Percentiles rank a stretch among this genome's conserved stretches.
Evolutionary conservation across 257 asterid genomes (phyloP).

Genomic region (Agastache rugosa): DNA sequence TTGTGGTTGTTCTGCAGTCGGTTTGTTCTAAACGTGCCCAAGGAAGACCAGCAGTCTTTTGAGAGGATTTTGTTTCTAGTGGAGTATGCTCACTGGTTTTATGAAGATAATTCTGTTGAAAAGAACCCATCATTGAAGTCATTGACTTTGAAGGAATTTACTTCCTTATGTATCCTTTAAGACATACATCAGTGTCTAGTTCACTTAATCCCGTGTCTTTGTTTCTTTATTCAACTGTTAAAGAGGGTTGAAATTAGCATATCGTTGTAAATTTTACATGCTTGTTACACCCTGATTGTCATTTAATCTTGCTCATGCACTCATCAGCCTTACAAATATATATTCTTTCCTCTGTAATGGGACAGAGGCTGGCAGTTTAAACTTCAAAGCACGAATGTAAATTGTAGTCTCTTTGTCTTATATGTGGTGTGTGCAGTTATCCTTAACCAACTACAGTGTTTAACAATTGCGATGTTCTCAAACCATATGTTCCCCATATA

Average conservation of each 20-base stretch:
- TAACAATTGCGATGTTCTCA: constrained; percentile 86
- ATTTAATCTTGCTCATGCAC: constrained; percentile 1
- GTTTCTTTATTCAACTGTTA: constrained; percentile 21
- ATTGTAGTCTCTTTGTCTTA: constrained; percentile 6
- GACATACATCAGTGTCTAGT: not conserved
- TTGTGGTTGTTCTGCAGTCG: constrained; percentile 65
- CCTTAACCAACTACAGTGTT: constrained; percentile 75
- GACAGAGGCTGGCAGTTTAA: not conserved
- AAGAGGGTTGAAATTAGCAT: not conserved
- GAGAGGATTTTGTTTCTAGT: constrained; percentile 98
- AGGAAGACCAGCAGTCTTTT: constrained; percentile 97
- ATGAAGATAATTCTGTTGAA: constrained; percentile 97
- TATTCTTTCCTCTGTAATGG: not conserved
- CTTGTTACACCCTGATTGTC: not conserved
- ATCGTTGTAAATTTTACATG: not conserved
- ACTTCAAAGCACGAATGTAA: not conserved
- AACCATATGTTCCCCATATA: constrained; percentile 80
- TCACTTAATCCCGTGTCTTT: constrained; percentile 6
- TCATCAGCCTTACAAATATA: not conserved
- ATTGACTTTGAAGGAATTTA: constrained; percentile 88
- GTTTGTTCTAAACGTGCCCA: constrained; percentile 96
- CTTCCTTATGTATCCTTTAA: constrained; percentile 86
- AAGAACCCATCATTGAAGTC: constrained; percentile 95
- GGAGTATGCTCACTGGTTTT: constrained; percentile 98
- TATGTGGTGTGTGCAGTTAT: constrained; percentile 25